phyloP scores from a whole-genome alignment of 202 grass and related monocot genomes.

The Digitaria exilis region DNA sequence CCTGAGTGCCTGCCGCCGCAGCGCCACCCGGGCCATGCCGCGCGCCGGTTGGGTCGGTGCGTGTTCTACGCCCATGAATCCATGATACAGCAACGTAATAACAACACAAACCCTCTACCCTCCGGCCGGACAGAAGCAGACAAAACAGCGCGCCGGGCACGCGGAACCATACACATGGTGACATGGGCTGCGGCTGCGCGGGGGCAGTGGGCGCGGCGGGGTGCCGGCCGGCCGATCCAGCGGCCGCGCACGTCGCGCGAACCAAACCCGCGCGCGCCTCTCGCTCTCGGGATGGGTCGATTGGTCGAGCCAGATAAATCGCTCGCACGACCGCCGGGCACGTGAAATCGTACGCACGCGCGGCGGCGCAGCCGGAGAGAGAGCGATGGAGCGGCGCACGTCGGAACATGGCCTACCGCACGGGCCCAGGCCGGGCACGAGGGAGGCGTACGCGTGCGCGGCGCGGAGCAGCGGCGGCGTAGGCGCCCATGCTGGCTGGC shows the following conservation, averaged over 20 bases:
- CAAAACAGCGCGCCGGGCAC: neutral
- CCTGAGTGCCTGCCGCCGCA: too few species aligned
- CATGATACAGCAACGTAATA: too few species aligned
- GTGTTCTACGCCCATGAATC: too few species aligned
- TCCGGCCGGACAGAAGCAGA: neutral
- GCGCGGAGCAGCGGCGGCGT: neutral
- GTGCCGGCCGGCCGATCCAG: neutral
- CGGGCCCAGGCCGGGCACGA: neutral
- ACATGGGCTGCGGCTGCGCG: neutral
- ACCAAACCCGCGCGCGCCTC: too few species aligned
- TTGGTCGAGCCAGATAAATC: neutral
- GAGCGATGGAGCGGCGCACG: neutral
- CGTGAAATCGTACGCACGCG: neutral
- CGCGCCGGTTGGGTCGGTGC: neutral
- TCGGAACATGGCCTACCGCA: neutral
- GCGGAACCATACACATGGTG: neutral
- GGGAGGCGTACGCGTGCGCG: neutral
- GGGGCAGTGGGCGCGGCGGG: neutral
- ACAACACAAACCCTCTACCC: neutral
- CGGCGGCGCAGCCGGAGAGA: neutral
- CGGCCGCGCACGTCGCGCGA: neutral
- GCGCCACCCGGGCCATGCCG: neutral
- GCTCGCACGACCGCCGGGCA: neutral
- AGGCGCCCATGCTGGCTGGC: constrained; percentile 1
- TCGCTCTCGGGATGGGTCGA: neutral